Base-by-base conservation (phyloP, 2,329 filamentous ascomycete species). In the Diatrype stigma region DNA sequence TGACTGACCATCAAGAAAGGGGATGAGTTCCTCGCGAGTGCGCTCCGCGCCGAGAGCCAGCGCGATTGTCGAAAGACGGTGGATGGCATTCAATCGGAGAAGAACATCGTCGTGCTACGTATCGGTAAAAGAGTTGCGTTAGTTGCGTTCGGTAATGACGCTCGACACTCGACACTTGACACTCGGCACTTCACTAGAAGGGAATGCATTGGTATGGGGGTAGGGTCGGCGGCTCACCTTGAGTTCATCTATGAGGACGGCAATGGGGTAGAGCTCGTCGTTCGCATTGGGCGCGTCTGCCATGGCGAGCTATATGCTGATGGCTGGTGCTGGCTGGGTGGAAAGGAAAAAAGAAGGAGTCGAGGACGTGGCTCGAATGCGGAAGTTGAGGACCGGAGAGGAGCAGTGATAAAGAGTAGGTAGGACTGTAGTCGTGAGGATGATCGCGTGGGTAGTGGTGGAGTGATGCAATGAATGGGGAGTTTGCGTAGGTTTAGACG, bases 211-310 rank as follows among this genome's bases (percentile, higher is more conserved):
- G 50, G 57, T 51, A 56, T 54, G 42, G 50, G 21, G 47, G 38
- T 37, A 51, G 42, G 50, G 59, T 54, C 60, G 63, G 60, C 58
- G 60, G 57, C 61, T 57, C 83, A 96, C 92, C 90, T 96, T 99
- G 68, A 99, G 82, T 84, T 99, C 94, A 74, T 99, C 94, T 75
- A 99, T 99, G 75, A 99, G 86, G 63, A 99, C 94, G 69, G 95
- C 94, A 80, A 99, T 99, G 72, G 94, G 94, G 75, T 97, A 99
- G 68, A 99, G 91, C 86, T 97, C 95, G 77, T 99, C 94, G 73
- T 87, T 95, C 79, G 93, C 85, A 75, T 87, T 89, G 73, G 86
- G 82, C 76, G 87, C 87, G 77, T 96, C 83, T 75, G 83, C 90
- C 93, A 97, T 97, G 73, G 73, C 81, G 82, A 75, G 71, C 67